Evolutionary conservation across 805 yeast genomes (phyloP), one percentile per base, ranked within the genome.

Genomic region (Candida ulmi): DNA sequence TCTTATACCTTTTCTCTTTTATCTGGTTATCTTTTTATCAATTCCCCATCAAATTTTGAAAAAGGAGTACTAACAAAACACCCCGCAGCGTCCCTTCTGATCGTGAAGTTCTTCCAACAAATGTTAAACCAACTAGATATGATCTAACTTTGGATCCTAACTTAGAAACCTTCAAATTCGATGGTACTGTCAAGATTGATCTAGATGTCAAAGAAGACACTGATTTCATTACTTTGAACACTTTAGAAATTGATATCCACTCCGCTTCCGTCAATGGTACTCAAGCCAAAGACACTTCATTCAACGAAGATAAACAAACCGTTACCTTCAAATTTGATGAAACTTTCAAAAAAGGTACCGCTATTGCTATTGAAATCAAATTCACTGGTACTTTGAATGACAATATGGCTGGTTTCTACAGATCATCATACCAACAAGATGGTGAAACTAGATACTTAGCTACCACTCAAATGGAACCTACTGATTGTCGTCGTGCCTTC

Each of bases 401-500:
- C 54, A 78, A 82, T 55, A 83, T 84, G 91, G 84, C 86, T 39
- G 91, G 91, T 35, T 84, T 84, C 64, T 84, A 84, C 68, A 72
- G 85, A 52, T 80, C 88, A 16, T 65, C 77, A 31, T 83, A 83
- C 60, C 68, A 71, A 46, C 69, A 71, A 43, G 71, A 81, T 46
- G 84, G 87, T 17, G 68, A 70, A 43, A 78, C 78, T 30, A 80
- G 79, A 54, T 80, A 81, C 59, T 70, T 84, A 72, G 86, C 88
- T 33, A 80, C 90, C 34, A 83, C 95, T 33, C 95, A 85, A 63
- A 80, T 85, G 77, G 95, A 85, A 65, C 80, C 95, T 18, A 82
- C 91, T 17, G 93, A 85, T 57, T 86, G 91, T 51, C 78, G 95
- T 53, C 74, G 88, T 53, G 93, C 93, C 9, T 85, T 85, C 71